phyloP scores from a whole-genome alignment of 495 filamentous ascomycete species.

The Aspergillus bertholletiae region DNA sequence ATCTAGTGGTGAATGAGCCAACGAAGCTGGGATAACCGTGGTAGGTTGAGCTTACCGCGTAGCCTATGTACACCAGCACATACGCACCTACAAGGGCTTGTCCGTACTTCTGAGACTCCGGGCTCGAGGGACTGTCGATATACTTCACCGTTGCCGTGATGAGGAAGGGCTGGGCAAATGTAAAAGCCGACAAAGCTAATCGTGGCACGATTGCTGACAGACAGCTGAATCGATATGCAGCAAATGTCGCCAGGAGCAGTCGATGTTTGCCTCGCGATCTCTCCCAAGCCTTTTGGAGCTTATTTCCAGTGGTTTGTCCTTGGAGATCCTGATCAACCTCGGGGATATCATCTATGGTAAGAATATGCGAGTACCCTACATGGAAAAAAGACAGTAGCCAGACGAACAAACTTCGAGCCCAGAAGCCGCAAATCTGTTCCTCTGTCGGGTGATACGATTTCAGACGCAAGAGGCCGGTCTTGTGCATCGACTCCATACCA shows the following conservation, averaged over 20 bases:
- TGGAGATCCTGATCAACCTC: background rate
- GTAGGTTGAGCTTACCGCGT: background rate
- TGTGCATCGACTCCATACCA: conserved; percentile 24
- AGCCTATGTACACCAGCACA: background rate
- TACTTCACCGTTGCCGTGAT: background rate
- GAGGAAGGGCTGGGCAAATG: background rate
- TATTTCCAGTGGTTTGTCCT: background rate
- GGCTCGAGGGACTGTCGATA: background rate
- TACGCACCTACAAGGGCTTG: background rate
- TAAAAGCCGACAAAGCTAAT: background rate
- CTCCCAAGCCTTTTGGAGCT: background rate
- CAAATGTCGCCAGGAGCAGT: background rate
- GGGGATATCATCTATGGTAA: conserved; percentile 28
- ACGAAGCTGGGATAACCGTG: background rate
- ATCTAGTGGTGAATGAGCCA: background rate
- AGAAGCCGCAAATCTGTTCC: conserved; percentile 25
- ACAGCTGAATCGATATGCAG: background rate
- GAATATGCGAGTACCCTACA: conserved; percentile 20
- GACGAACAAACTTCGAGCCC: conserved; percentile 28
- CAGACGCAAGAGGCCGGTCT: conserved; percentile 16
- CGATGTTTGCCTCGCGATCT: background rate
- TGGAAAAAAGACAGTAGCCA: conserved; percentile 31
- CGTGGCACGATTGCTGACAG: background rate
- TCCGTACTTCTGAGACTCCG: background rate
- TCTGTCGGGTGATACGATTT: conserved; percentile 15